These are phyloP conservation scores for Aspergillus terreus DNA, from an alignment of 2,329 filamentous ascomycete genomes.

Conservation along the genomic window DNA sequence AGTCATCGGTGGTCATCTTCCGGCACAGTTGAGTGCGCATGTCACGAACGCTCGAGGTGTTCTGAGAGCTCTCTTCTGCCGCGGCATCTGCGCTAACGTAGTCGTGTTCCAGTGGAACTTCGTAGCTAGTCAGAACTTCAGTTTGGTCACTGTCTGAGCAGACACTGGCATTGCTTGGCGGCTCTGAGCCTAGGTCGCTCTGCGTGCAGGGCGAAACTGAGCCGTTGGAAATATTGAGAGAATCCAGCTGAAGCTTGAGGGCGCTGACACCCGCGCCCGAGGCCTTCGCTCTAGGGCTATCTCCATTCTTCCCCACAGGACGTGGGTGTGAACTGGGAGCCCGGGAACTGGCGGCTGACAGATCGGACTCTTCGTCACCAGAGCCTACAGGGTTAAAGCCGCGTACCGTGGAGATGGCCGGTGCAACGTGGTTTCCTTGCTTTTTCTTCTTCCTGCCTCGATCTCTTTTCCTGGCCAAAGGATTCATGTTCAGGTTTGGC, in stretches of 20 bases:
- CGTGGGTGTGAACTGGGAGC: conserved; percentile 28
- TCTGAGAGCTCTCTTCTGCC: conserved; percentile 26
- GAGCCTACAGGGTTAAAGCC: conserved; percentile 44
- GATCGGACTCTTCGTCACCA: conserved; percentile 45
- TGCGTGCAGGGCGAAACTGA: conserved; percentile 55
- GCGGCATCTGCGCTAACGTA: conserved; percentile 65
- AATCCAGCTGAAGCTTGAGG: conserved; percentile 76
- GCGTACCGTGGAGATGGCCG: conserved; percentile 39
- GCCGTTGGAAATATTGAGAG: conserved; percentile 63
- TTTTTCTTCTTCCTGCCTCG: conserved; percentile 41
- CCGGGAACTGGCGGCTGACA: conserved; percentile 36
- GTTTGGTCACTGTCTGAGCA: conserved; percentile 63
- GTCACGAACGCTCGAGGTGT: conserved; percentile 53
- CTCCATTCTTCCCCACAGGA: conserved; percentile 25
- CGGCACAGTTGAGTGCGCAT: conserved; percentile 53
- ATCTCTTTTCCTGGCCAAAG: conserved; percentile 23
- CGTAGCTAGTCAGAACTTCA: conserved; percentile 74
- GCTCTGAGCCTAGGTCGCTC: conserved; percentile 44
- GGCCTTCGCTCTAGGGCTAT: conserved; percentile 49
- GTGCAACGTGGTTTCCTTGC: conserved; percentile 23
- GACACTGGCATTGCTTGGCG: conserved; percentile 55
- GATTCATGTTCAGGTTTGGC: conserved; percentile 23
- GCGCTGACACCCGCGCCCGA: conserved; percentile 70
- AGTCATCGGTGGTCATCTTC: conserved; percentile 91
- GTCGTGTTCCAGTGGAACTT: conserved; percentile 78